These are phyloP conservation scores for Naganishia liquefaciens DNA, from an alignment of 1,284 basidiomycete species.

Conservation along the genomic window DNA sequence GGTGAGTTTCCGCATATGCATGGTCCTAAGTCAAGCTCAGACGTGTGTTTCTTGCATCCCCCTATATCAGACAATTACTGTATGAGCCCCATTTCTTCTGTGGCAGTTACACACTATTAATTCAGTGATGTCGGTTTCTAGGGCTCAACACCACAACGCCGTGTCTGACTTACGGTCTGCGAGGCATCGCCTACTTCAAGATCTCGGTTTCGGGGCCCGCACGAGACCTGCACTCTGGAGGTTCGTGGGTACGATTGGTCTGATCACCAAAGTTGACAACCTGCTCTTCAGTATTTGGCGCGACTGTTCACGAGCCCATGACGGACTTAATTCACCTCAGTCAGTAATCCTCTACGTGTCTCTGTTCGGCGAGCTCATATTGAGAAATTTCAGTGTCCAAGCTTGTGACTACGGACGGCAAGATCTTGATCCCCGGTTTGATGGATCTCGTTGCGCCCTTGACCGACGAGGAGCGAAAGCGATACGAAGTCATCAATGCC, in stretches of 20 bases:
- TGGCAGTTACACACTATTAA: no score
- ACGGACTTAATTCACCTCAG: conserved; percentile 61
- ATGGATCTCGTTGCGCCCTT: conserved; percentile 81
- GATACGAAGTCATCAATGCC: conserved; percentile 76
- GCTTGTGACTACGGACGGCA: conserved; percentile 78
- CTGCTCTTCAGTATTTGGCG: conserved; percentile 65
- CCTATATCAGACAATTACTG: conserved; percentile 54
- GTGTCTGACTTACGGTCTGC: conserved; percentile 59
- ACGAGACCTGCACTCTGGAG: conserved; percentile 87
- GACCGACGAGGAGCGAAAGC: conserved; percentile 71
- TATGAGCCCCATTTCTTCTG: not conserved
- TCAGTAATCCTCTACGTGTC: conserved; percentile 33
- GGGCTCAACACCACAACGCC: conserved; percentile 56
- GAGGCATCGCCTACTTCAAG: conserved; percentile 88
- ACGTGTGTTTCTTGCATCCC: not conserved
- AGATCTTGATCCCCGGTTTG: conserved; percentile 88
- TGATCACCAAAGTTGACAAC: not conserved
- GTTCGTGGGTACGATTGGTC: not conserved
- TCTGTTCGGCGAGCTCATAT: not conserved
- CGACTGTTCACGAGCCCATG: conserved; percentile 82
- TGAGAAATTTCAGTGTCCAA: conserved; percentile 58
- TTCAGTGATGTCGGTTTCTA: not conserved
- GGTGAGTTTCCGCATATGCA: conserved; percentile 57
- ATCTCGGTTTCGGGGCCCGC: conserved; percentile 79
- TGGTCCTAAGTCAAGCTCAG: not conserved